Evolutionary conservation across 495 filamentous ascomycete species (phyloP).

Genomic region (Paragyromitra xinjiangensis): DNA sequence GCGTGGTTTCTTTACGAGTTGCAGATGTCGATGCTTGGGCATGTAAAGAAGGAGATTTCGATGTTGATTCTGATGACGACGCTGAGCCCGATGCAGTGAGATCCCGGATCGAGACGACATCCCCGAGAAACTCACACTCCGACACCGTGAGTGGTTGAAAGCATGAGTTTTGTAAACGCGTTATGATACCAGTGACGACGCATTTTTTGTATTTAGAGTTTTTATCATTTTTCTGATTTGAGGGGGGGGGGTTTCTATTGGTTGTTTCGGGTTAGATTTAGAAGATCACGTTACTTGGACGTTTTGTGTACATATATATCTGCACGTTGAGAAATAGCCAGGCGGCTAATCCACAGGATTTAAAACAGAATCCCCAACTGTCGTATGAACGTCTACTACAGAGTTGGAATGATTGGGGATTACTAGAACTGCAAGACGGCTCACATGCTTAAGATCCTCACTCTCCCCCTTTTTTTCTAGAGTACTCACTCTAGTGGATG

Average conservation of each 20-base stretch:
- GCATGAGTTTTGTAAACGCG: neutral
- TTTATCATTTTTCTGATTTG: neutral
- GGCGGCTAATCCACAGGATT: neutral
- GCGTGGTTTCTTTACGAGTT: constrained; percentile 54
- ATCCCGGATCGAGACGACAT: neutral
- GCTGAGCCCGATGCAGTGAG: constrained; percentile 2
- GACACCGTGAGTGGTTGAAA: neutral
- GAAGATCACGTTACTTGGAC: neutral
- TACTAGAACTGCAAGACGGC: neutral
- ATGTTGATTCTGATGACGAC: constrained; percentile 62
- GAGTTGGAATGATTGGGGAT: too few relatives aligned
- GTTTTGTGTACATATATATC: neutral
- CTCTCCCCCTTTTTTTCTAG: neutral
- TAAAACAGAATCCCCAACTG: neutral
- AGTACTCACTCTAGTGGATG: neutral
- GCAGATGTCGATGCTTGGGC: constrained; percentile 73
- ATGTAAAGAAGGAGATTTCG: constrained; percentile 67
- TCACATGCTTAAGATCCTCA: neutral
- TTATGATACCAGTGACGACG: constrained; percentile 16
- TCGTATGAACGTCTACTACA: too few relatives aligned
- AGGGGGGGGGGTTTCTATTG: neutral
- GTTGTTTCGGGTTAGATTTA: neutral
- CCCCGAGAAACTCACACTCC: neutral
- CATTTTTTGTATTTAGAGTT: constrained; percentile 4
- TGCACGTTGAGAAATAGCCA: too few relatives aligned